Conservation (phyloP, 306 rosid genomes). For the Begonia fuchsioides region DNA sequence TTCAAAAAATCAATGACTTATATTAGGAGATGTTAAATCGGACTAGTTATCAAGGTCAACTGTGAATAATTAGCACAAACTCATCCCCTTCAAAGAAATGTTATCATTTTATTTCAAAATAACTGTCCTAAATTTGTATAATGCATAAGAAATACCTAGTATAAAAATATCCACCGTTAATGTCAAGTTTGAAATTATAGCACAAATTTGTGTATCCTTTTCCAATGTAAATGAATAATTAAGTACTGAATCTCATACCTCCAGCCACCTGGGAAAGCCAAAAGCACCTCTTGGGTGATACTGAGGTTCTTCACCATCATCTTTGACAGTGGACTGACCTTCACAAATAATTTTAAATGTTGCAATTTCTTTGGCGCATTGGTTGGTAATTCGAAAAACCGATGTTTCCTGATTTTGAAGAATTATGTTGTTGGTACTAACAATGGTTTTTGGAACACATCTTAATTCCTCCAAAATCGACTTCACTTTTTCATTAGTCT, state of each 20-base stretch:
- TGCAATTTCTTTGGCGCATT: conserved; percentile 41
- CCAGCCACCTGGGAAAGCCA: conserved; percentile 96
- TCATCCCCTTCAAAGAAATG: too few species aligned
- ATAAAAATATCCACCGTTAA: too few species aligned
- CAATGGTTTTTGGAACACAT: conserved; percentile 52
- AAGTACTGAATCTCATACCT: conserved; percentile 31
- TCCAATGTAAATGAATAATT: too few species aligned
- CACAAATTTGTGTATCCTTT: too few species aligned
- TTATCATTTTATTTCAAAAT: too few species aligned
- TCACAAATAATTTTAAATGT: conserved; percentile 56
- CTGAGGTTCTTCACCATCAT: conserved; percentile 35
- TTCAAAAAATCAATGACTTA: too few species aligned
- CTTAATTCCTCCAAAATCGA: conserved; percentile 43
- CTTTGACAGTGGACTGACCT: conserved; percentile 52
- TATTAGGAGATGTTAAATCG: too few species aligned
- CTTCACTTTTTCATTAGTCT: conserved; percentile 50
- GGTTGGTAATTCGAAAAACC: conserved; percentile 40
- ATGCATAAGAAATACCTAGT: too few species aligned
- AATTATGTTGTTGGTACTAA: conserved; percentile 40
- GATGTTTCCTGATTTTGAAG: conserved; percentile 71
- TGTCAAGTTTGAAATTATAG: too few species aligned
- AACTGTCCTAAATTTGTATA: too few species aligned
- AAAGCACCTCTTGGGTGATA: conserved; percentile 60
- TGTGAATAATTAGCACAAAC: too few species aligned
- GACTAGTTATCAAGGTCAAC: too few species aligned